phyloP scores from a whole-genome alignment of 768 basidiomycete species.

The Rhizopogon roseolus region DNA sequence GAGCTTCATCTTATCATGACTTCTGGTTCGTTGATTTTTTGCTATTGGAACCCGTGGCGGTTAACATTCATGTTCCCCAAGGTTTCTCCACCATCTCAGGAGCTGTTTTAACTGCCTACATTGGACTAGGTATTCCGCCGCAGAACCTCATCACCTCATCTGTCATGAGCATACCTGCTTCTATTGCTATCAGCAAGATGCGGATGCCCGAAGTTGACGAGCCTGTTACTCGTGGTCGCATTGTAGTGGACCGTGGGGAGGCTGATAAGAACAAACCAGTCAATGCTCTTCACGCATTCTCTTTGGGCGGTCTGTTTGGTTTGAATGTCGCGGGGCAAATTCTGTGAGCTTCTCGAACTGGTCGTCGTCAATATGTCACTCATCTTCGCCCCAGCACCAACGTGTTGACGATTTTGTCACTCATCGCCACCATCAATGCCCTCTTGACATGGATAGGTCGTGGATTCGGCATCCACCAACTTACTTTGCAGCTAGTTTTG shows the following conservation, averaged over 20 bases:
- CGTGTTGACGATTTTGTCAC: constrained; percentile 79
- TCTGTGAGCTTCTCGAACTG: constrained; percentile 42
- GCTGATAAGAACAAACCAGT: constrained; percentile 50
- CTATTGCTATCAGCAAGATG: constrained; percentile 88
- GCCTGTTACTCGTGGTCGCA: constrained; percentile 77
- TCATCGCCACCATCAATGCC: constrained; percentile 79
- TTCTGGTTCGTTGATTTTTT: constrained; percentile 45
- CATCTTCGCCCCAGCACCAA: constrained; percentile 49
- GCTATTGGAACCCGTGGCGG: background rate
- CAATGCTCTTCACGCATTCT: constrained; percentile 88
- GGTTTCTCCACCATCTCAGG: constrained; percentile 92
- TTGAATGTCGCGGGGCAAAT: constrained; percentile 85
- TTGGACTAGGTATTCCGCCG: constrained; percentile 70
- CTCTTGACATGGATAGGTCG: constrained; percentile 85
- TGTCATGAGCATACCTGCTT: constrained; percentile 94
- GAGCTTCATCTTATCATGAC: constrained; percentile 89
- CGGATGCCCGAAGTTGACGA: constrained; percentile 81
- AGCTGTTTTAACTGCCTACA: constrained; percentile 83
- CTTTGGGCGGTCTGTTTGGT: constrained; percentile 80
- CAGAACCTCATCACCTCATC: constrained; percentile 83
- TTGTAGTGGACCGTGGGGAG: constrained; percentile 78
- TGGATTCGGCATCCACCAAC: constrained; percentile 76
- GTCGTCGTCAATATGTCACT: constrained; percentile 3
- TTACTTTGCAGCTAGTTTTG: constrained; percentile 81
- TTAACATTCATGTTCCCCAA: constrained; percentile 9